Percentiles rank a stretch among this genome's conserved stretches.
phyloP scores from a whole-genome alignment of 257 asterid genomes.

The Solanum corneliomulleri region DNA sequence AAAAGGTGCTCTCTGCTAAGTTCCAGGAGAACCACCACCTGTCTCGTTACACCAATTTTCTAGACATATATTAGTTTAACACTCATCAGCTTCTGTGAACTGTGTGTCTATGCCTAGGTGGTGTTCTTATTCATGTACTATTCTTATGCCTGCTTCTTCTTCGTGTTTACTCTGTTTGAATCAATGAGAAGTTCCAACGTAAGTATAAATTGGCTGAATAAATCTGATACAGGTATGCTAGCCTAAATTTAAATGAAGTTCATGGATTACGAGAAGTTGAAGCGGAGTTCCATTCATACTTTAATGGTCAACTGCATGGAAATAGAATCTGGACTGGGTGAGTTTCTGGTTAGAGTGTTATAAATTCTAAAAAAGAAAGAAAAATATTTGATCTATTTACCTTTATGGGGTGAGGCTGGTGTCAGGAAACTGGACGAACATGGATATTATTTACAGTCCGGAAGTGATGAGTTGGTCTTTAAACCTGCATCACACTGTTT shows the following conservation, averaged over 20 bases:
- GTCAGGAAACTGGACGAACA: background rate
- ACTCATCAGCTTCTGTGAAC: background rate
- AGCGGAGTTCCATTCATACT: slow-evolving; percentile 59
- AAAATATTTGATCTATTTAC: background rate
- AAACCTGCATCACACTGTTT: background rate
- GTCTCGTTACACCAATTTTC: background rate
- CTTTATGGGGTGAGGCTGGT: background rate
- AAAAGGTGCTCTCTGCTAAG: background rate
- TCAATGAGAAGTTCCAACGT: background rate
- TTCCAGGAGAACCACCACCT: background rate
- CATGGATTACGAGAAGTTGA: slow-evolving; percentile 55
- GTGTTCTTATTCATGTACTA: background rate
- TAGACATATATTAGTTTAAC: background rate
- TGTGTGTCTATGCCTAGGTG: background rate
- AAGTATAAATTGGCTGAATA: slow-evolving; percentile 1
- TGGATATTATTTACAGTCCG: background rate
- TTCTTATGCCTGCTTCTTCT: background rate
- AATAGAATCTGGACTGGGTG: slow-evolving; percentile 91
- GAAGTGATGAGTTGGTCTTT: background rate
- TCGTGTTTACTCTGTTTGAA: background rate
- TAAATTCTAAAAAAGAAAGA: background rate
- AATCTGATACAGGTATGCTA: slow-evolving; percentile 39
- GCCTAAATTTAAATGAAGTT: slow-evolving; percentile 52
- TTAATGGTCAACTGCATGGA: slow-evolving; percentile 52
- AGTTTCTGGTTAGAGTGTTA: slow-evolving; percentile 8